Base-by-base conservation (phyloP, 2,329 filamentous ascomycete species). In the Colletotrichum theobromicola region DNA sequence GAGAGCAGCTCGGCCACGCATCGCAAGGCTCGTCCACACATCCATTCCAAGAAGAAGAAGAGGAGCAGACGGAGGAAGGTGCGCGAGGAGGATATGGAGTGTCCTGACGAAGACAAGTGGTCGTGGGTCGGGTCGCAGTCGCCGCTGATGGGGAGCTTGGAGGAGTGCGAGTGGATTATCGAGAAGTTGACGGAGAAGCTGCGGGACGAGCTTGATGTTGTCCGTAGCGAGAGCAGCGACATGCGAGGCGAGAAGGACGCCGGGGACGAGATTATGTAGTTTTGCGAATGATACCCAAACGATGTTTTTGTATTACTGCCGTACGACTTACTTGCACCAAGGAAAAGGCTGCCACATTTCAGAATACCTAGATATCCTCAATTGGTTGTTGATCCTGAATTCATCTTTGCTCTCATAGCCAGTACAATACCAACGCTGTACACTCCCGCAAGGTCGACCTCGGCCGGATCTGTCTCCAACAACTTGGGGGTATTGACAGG, bases 101-200 rank as follows among this genome's bases (percentile, higher is more conserved):
- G 66, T 9, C 64, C 85, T 86, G 79, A 78, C 15, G 78, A 83
- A 4, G 80, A 82, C 55, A 79, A 83, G 55, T 95, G 94, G 93
- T 94, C 92, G 37, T 96, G 94, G 94, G 88, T 95, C 2, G 93
- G 92, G 0, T 88, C 90, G 61, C 85, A 90, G 16, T 94, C 91
- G 77, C 94, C 94, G 5, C 85, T 95, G 15, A 93, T 95, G 90
- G 90, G 92, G 4, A 88, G 88, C 62, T 89, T 91, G 79, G 90
- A 90, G 70, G 94, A 95, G 83, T 89, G 91, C 16, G 90, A 94
- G 80, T 95, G 94, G 94, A 90, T 95, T 42, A 81, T 95, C 53
- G 91, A 94, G 74, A 87, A 90, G 74, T 81, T 95, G 66, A 89
- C 89, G 75, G 85, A 86, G 66, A 88, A 84, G 73, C 84, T 96